Conservation (phyloP, 2,329 filamentous ascomycete genomes). For the Trichoderma asperellum region DNA sequence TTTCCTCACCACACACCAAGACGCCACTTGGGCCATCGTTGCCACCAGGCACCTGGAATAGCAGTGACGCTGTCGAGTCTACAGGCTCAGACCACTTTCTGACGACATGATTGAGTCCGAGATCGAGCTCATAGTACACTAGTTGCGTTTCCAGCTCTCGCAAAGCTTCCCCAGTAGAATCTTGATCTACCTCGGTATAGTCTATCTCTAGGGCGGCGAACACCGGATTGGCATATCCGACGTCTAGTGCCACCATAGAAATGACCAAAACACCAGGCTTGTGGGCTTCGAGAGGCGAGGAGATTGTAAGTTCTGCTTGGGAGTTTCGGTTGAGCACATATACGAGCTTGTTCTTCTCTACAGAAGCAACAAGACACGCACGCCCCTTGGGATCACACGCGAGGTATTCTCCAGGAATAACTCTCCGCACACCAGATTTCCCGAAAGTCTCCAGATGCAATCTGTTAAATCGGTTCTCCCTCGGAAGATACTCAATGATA, state of each 20-base stretch:
- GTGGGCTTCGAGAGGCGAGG: slow-evolving; percentile 94
- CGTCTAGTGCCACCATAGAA: slow-evolving; percentile 84
- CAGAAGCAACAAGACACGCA: slow-evolving; percentile 89
- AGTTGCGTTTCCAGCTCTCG: slow-evolving; percentile 85
- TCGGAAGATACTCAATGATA: slow-evolving; percentile 86
- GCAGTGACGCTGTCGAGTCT: slow-evolving; percentile 81
- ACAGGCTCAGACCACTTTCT: slow-evolving; percentile 95
- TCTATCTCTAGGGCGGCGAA: slow-evolving; percentile 95
- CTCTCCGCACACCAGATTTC: slow-evolving; percentile 91
- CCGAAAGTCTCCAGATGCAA: slow-evolving; percentile 97
- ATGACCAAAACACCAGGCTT: slow-evolving; percentile 90
- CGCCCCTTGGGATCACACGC: slow-evolving; percentile 94
- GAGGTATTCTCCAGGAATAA: slow-evolving; percentile 94
- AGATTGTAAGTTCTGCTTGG: slow-evolving; percentile 93
- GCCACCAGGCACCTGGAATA: slow-evolving; percentile 95
- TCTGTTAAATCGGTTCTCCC: slow-evolving; percentile 83
- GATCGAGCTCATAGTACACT: slow-evolving; percentile 96
- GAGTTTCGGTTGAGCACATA: slow-evolving; percentile 97
- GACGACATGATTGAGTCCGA: slow-evolving; percentile 96
- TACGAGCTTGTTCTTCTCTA: slow-evolving; percentile 99
- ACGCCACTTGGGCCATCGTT: slow-evolving; percentile 94
- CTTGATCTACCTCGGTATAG: slow-evolving; percentile 88
- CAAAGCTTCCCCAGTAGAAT: slow-evolving; percentile 81
- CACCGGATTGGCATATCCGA: slow-evolving; percentile 95
- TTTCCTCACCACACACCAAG: slow-evolving; percentile 91